These are phyloP conservation scores for Trichothecium sympodiale DNA, from an alignment of 2,329 filamentous ascomycete species.

Conservation along the genomic window DNA sequence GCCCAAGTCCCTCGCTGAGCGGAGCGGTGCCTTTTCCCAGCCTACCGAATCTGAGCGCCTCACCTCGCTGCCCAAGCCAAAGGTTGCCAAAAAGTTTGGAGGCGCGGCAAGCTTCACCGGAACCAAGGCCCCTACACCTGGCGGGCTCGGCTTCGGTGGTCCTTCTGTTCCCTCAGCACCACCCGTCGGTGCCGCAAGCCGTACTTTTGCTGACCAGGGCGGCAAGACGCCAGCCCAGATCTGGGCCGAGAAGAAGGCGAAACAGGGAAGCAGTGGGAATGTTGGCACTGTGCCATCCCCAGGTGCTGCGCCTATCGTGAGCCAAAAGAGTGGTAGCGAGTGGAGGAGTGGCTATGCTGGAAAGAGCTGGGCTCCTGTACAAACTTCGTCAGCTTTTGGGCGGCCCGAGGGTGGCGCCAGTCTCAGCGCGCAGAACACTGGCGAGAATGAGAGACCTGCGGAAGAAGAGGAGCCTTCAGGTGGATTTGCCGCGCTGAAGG, in stretches of 20 bases:
- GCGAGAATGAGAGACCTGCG: constrained; percentile 32
- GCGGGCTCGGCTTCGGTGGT: constrained; percentile 52
- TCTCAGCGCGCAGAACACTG: constrained; percentile 49
- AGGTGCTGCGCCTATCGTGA: constrained; percentile 40
- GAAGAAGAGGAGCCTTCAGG: constrained; percentile 44
- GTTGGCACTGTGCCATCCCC: constrained; percentile 30
- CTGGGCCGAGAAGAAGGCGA: constrained; percentile 96
- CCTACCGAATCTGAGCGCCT: constrained; percentile 60
- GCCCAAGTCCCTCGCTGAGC: constrained; percentile 60
- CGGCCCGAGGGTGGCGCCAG: constrained; percentile 42
- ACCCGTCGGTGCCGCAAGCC: constrained; percentile 70
- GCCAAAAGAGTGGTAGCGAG: constrained; percentile 57
- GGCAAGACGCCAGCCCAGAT: constrained; percentile 95
- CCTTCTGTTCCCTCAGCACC: constrained; percentile 40
- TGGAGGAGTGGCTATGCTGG: constrained; percentile 91
- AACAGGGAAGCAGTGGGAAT: constrained; percentile 35
- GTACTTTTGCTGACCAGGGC: constrained; percentile 87
- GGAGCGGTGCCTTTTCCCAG: constrained; percentile 60
- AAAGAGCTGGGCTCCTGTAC: constrained; percentile 81
- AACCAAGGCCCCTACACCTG: constrained; percentile 79
- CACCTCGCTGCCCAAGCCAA: constrained; percentile 84
- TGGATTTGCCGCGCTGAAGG: constrained; percentile 63
- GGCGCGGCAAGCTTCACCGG: constrained; percentile 63
- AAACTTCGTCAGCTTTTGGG: constrained; percentile 56
- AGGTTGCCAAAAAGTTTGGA: constrained; percentile 83